phyloP scores from a whole-genome alignment of 2,329 filamentous ascomycete genomes.

The Phialophora verrucosa region DNA sequence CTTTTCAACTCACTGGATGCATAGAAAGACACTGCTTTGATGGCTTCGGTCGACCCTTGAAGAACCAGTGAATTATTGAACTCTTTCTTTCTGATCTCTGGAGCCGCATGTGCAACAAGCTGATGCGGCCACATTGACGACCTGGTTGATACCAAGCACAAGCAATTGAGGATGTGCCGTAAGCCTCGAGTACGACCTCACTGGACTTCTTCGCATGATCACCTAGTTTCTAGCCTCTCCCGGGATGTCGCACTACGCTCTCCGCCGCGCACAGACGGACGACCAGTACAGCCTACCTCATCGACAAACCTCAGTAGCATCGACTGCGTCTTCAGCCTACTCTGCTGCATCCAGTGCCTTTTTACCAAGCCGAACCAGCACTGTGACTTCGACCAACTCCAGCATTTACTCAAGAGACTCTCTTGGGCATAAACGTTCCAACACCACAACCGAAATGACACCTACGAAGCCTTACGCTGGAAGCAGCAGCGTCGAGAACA shows the following conservation, averaged over 20 bases:
- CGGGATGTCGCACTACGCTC: slow-evolving; percentile 37
- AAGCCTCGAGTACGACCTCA: slow-evolving; percentile 22
- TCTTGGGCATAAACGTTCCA: slow-evolving; percentile 71
- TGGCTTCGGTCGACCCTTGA: neutral
- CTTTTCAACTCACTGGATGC: neutral
- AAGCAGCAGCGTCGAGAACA: slow-evolving; percentile 51
- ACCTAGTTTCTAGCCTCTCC: neutral
- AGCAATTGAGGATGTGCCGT: slow-evolving; percentile 25
- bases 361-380: slow-evolving; percentile 66
- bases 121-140: slow-evolving; percentile 10
- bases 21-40: neutral
- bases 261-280: slow-evolving; percentile 36
- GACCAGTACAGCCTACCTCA: slow-evolving; percentile 42
- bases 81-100: neutral
- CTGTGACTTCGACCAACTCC: slow-evolving; percentile 74
- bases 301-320: slow-evolving; percentile 62
- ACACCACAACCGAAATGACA: slow-evolving; percentile 71
- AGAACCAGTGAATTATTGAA: neutral
- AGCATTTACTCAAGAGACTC: slow-evolving; percentile 56
- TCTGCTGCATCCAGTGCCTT: slow-evolving; percentile 57
- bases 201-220: slow-evolving; percentile 13
- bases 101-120: neutral
- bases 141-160: slow-evolving; percentile 18
- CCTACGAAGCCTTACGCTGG: slow-evolving; percentile 55
- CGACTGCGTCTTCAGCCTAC: slow-evolving; percentile 60